Conservation (phyloP, 768 basidiomycete species). For the Tylopilus intermedius region DNA sequence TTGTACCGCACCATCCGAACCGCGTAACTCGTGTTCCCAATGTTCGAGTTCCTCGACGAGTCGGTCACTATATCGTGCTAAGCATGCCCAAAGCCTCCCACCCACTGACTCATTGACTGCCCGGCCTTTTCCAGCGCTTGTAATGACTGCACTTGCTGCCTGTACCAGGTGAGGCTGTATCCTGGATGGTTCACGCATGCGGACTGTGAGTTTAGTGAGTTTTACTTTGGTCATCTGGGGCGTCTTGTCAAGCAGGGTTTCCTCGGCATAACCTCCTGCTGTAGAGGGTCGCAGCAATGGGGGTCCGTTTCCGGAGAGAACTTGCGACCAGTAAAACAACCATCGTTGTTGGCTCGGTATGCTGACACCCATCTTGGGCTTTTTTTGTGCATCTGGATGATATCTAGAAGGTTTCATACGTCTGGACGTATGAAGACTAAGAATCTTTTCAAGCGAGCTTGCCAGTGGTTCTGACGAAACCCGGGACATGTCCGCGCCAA, state of each 20-base stretch:
- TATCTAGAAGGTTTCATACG: slow-evolving; percentile 50
- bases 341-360: slow-evolving; percentile 80
- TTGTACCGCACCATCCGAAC: slow-evolving; percentile 26
- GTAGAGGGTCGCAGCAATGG: slow-evolving; percentile 40
- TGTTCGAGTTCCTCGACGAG: slow-evolving; percentile 59
- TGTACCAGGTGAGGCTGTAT: slow-evolving; percentile 50
- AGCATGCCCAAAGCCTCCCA: slow-evolving; percentile 60
- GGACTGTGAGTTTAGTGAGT: slow-evolving; percentile 52
- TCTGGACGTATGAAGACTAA: slow-evolving; percentile 64
- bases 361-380: slow-evolving; percentile 58
- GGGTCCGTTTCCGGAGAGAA: slow-evolving; percentile 55
- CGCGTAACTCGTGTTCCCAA: slow-evolving; percentile 55
- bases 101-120: slow-evolving; percentile 24
- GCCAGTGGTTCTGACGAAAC: slow-evolving; percentile 17
- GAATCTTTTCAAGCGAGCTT: slow-evolving; percentile 48
- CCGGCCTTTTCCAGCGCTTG: slow-evolving; percentile 38
- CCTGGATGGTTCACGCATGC: slow-evolving; percentile 53
- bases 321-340: slow-evolving; percentile 71
- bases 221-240: slow-evolving; percentile 41
- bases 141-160: slow-evolving; percentile 52
- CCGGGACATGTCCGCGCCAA: slow-evolving; percentile 7
- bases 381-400: slow-evolving; percentile 19
- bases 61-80: slow-evolving; percentile 76
- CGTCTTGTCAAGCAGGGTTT: slow-evolving; percentile 4
- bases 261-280: not conserved